Evolutionary conservation across 257 asterid genomes (phyloP), one percentile per base, ranked within the genome.

Genomic region (Coffea eugenioides): DNA sequence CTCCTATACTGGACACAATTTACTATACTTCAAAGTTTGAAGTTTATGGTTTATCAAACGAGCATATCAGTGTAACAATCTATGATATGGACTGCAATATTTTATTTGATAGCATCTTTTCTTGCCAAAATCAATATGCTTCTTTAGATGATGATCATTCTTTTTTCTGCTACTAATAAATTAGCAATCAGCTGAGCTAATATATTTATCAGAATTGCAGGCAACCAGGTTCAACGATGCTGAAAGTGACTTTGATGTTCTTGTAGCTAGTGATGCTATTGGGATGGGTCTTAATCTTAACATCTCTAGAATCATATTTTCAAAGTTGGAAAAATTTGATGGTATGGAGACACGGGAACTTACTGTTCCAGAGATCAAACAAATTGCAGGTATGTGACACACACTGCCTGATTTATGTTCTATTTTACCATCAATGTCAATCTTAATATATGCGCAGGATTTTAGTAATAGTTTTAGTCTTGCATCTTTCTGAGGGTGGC

Each of bases 201-300:
- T 84, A 74, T 77, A 65, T 87, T 84, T 82, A 82, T 87, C 92
- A 90, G 86, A 85, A 90, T 84, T 90, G 90, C 97, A 93, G 99
- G 99, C 99, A 43, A 91, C 93, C 75, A 90, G 92, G 94, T 95
- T 95, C 94, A 95, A 95, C 45, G 98, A 91, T 80, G 97, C 92
- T 73, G 88, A 85, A 83, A 93, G 85, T 84, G 91, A 89, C 51
- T 91, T 91, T 73, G 97, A 93, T 85, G 96, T 95, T 84, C 98
- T 95, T 54, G 98, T 93, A 76, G 96, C 99, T 39, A 95, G 97
- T 79, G 99, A 95, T 86, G 99, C 98, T 77, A 93, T 93, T 80
- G 99, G 99, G 81, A 93, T 95, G 99, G 99, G 99, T 84, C 97
- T 93, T 86, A 95, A 95, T 88, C 97, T 95, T 66, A 95, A 95